These are phyloP conservation scores for Penicillium atrosanguineum DNA, from an alignment of 495 filamentous ascomycete species.

Conservation along the genomic window DNA sequence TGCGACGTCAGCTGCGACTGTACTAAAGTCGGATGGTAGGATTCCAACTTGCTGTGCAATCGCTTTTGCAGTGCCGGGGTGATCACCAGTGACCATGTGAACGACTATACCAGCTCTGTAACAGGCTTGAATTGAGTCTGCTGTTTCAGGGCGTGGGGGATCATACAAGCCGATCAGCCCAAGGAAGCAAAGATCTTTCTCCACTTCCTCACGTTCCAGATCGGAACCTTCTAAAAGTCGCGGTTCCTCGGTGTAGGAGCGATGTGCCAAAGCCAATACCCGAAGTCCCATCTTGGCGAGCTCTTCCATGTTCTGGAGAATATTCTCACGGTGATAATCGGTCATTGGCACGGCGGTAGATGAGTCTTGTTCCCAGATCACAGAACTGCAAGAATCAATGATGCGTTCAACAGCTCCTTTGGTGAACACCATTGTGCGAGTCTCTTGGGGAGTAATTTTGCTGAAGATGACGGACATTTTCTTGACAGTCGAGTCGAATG, in stretches of 20 bases:
- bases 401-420: conserved; percentile 73
- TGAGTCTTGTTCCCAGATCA: conserved; percentile 48
- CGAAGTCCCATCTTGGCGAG: conserved; percentile 56
- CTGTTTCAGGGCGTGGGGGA: conserved; percentile 68
- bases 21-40: conserved; percentile 55
- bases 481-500: conserved; percentile 61
- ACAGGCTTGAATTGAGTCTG: conserved; percentile 62
- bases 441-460: conserved; percentile 14
- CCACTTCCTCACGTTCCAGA: conserved; percentile 10
- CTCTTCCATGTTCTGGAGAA: conserved; percentile 54
- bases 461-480: conserved; percentile 56
- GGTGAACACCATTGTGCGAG: conserved; percentile 48
- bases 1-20: conserved; percentile 48
- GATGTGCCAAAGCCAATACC: conserved; percentile 55
- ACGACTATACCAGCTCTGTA: conserved; percentile 69
- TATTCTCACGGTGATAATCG: conserved; percentile 32
- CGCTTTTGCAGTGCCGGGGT: conserved; percentile 69
- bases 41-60: conserved; percentile 78
- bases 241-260: conserved; percentile 22
- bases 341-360: conserved; percentile 26
- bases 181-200: conserved; percentile 53
- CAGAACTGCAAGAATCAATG: conserved; percentile 54
- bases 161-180: conserved; percentile 77
- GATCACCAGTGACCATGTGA: conserved; percentile 81
- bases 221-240: conserved; percentile 9